These are phyloP conservation scores for Brettanomyces bruxellensis DNA, from an alignment of 805 yeast species.

Conservation along the genomic window DNA sequence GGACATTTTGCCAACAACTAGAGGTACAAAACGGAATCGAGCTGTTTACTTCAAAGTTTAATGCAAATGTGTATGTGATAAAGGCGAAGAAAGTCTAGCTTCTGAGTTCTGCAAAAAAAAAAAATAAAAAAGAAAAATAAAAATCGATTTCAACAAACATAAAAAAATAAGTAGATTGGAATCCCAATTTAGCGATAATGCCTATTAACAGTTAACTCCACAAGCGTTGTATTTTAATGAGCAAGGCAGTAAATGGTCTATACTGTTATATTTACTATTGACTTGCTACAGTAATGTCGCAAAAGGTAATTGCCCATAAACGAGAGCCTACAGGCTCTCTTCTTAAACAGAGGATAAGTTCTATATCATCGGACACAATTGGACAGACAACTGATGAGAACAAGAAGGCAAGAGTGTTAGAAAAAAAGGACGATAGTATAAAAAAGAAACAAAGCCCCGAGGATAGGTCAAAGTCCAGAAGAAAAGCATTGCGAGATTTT, in stretches of 20 bases:
- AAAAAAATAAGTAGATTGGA: no score
- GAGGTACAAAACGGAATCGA: no score
- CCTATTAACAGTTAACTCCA: no score
- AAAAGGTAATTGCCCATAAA: conserved; percentile 3
- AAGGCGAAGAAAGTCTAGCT: no score
- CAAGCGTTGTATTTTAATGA: no score
- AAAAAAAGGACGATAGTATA: background rate
- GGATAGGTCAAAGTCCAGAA: conserved; percentile 14
- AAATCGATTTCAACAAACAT: no score
- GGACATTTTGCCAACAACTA: no score
- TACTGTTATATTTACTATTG: no score
- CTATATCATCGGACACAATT: conserved; percentile 1
- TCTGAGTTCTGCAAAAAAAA: background rate
- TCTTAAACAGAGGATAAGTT: conserved; percentile 1
- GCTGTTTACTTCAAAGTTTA: no score
- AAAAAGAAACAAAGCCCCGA: background rate
- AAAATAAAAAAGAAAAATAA: background rate
- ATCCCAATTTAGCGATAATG: no score
- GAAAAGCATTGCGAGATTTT: conserved; percentile 34
- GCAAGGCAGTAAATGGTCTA: no score
- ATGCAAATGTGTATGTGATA: no score
- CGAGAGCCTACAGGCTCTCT: background rate
- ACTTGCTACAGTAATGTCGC: background rate
- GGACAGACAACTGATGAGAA: background rate
- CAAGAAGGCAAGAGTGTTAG: background rate